Conservation (phyloP, 1,284 basidiomycete genomes). For the Pisolithus thermaeus region DNA sequence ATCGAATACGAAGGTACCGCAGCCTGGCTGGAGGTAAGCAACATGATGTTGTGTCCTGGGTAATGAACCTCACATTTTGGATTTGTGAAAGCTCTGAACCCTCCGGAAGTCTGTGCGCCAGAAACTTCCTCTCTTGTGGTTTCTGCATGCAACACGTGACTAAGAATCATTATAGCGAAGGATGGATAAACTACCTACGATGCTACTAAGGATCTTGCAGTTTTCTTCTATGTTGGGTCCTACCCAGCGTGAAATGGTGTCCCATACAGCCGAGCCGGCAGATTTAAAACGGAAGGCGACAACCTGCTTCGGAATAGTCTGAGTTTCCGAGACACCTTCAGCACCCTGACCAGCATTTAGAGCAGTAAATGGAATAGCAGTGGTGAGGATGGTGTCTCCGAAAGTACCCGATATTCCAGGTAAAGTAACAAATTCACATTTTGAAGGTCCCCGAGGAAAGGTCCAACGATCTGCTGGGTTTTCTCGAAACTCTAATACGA, state of each 20-base stretch:
- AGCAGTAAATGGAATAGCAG: constrained; percentile 30
- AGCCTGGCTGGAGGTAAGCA: constrained; percentile 31
- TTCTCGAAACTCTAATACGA: constrained; percentile 67
- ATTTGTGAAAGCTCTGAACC: constrained; percentile 53
- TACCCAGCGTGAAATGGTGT: constrained; percentile 51
- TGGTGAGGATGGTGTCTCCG: constrained; percentile 36
- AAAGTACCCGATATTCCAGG: constrained; percentile 15
- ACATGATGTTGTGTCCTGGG: not conserved
- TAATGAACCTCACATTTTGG: constrained; percentile 37
- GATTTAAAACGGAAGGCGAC: constrained; percentile 44
- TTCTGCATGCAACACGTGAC: constrained; percentile 20
- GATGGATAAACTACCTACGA: constrained; percentile 30
- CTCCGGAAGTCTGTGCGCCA: constrained; percentile 51
- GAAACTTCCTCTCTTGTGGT: constrained; percentile 42
- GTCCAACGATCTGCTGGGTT: constrained; percentile 53
- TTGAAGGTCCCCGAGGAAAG: constrained; percentile 52
- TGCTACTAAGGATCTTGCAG: constrained; percentile 33
- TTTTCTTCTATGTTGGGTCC: constrained; percentile 44
- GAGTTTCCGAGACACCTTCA: constrained; percentile 8
- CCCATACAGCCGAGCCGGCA: constrained; percentile 43
- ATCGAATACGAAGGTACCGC: constrained; percentile 43
- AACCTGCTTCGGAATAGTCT: constrained; percentile 27
- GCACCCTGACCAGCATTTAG: constrained; percentile 6
- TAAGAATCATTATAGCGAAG: not conserved
- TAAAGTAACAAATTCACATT: constrained; percentile 35